Percentiles rank a stretch among this genome's conserved stretches.
These are phyloP conservation scores for Vitellaria paradoxa DNA, from an alignment of 179 eudicot species.

Conservation along the genomic window DNA sequence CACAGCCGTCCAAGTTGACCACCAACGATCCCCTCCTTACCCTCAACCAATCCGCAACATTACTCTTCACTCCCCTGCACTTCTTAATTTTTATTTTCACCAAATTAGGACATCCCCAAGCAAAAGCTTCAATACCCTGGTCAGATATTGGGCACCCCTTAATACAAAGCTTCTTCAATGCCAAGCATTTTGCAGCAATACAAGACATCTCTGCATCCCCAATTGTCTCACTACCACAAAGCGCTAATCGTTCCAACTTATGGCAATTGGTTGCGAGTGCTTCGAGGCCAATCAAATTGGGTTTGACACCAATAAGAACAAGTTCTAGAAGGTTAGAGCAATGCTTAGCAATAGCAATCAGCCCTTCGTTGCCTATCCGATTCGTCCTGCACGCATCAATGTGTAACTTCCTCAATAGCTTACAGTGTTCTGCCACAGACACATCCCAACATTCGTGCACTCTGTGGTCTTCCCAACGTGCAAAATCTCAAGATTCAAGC, in stretches of 20 bases:
- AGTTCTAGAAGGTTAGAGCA: slow-evolving; percentile 54
- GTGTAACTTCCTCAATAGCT: slow-evolving; percentile 66
- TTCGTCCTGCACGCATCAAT: slow-evolving; percentile 89
- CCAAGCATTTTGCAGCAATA: slow-evolving; percentile 53
- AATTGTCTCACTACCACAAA: slow-evolving; percentile 74
- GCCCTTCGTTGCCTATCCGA: slow-evolving; percentile 64
- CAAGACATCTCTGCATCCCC: slow-evolving; percentile 66
- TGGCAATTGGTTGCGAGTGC: slow-evolving; percentile 57
- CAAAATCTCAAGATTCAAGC: slow-evolving; percentile 51
- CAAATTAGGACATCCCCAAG: slow-evolving; percentile 69
- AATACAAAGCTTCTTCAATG: slow-evolving; percentile 75
- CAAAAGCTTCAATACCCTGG: slow-evolving; percentile 56
- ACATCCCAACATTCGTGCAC: slow-evolving; percentile 51
- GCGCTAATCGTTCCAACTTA: slow-evolving; percentile 62
- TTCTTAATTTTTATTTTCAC: slow-evolving; percentile 77
- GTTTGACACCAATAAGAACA: slow-evolving; percentile 70
- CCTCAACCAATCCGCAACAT: slow-evolving; percentile 42
- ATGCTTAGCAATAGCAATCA: slow-evolving; percentile 53
- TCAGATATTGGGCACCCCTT: slow-evolving; percentile 72
- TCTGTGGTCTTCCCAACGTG: slow-evolving; percentile 71
- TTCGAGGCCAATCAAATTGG: slow-evolving; percentile 42
- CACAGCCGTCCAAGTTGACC: slow-evolving; percentile 28
- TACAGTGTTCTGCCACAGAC: slow-evolving; percentile 56
- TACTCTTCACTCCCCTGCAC: slow-evolving; percentile 61
- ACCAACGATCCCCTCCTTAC: slow-evolving; percentile 25